These are phyloP conservation scores for Paramecium octaurelia DNA, from an alignment of 73 alveolate genomes.

Conservation along the genomic window DNA sequence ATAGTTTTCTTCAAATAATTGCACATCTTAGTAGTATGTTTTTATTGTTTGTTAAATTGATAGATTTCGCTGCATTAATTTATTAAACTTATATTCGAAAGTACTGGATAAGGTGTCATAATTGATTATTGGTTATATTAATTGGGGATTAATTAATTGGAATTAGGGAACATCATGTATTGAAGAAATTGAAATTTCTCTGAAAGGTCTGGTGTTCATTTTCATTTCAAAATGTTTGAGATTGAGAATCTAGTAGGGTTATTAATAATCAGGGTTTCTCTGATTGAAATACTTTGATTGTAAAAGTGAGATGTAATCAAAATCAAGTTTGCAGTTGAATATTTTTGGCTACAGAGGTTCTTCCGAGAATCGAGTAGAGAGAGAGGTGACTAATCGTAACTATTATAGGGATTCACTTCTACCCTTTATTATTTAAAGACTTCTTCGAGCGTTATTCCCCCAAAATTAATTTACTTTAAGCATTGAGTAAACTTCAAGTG, in stretches of 20 bases:
- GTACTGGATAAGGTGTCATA: not conserved
- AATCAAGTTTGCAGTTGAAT: not conserved
- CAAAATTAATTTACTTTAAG: not conserved
- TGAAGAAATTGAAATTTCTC: not conserved
- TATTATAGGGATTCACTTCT: not conserved
- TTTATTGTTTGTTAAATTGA: not conserved
- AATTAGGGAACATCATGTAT: not conserved
- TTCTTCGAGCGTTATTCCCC: conserved; percentile 25
- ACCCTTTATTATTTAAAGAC: conserved; percentile 17
- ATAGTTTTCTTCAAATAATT: not conserved
- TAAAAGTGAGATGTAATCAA: not conserved
- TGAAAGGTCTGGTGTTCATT: not conserved
- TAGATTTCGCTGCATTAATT: not conserved
- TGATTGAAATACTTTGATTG: not conserved
- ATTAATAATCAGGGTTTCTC: not conserved
- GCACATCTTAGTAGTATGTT: not conserved
- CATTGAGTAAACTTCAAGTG: not conserved
- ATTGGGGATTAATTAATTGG: not conserved
- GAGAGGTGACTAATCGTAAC: not conserved
- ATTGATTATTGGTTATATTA: not conserved
- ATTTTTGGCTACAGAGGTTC: not conserved
- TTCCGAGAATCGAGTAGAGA: not conserved
- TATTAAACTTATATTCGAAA: not conserved
- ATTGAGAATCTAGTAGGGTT: not conserved
- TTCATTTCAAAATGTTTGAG: not conserved